These are phyloP conservation scores for Pyrenophora graminea DNA, from an alignment of 2,329 filamentous ascomycete genomes.

Conservation along the genomic window DNA sequence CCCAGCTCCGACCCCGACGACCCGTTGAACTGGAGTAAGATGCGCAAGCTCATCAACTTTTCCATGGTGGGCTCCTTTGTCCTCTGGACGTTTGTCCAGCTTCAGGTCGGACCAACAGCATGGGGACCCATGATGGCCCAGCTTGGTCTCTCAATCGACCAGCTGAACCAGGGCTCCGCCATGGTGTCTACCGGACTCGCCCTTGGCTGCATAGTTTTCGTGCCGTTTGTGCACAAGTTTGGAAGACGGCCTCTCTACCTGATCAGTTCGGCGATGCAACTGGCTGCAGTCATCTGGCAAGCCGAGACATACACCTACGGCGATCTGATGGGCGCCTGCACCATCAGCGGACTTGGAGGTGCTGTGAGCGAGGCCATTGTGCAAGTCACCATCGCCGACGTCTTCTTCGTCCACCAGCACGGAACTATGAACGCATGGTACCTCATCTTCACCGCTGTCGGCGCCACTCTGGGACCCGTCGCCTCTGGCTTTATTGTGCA, in stretches of 20 bases:
- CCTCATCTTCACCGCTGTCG: slow-evolving; percentile 45
- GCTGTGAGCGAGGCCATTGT: slow-evolving; percentile 52
- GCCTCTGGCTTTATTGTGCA: slow-evolving; percentile 50
- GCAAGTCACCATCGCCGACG: slow-evolving; percentile 54
- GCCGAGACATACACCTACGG: slow-evolving; percentile 49
- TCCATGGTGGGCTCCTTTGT: slow-evolving; percentile 50
- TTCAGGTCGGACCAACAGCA: slow-evolving; percentile 48
- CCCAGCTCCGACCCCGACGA: slow-evolving; percentile 18
- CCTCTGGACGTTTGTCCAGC: slow-evolving; percentile 49
- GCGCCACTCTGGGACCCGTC: slow-evolving; percentile 47
- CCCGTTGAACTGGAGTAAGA: slow-evolving; percentile 49
- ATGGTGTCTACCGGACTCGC: slow-evolving; percentile 50
- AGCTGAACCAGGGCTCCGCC: slow-evolving; percentile 53
- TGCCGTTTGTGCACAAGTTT: slow-evolving; percentile 54
- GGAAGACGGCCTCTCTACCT: slow-evolving; percentile 54
- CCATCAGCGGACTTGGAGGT: slow-evolving; percentile 52
- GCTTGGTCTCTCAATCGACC: slow-evolving; percentile 47
- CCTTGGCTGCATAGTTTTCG: slow-evolving; percentile 50
- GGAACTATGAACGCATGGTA: slow-evolving; percentile 56
- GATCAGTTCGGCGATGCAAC: slow-evolving; percentile 47
- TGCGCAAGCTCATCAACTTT: slow-evolving; percentile 51
- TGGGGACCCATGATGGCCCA: slow-evolving; percentile 52
- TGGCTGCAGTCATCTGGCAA: slow-evolving; percentile 49
- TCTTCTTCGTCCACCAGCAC: slow-evolving; percentile 56
- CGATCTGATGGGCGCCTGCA: slow-evolving; percentile 53